Conservation (phyloP, 2,329 filamentous ascomycete genomes). For the Fusarium incarnatum region DNA sequence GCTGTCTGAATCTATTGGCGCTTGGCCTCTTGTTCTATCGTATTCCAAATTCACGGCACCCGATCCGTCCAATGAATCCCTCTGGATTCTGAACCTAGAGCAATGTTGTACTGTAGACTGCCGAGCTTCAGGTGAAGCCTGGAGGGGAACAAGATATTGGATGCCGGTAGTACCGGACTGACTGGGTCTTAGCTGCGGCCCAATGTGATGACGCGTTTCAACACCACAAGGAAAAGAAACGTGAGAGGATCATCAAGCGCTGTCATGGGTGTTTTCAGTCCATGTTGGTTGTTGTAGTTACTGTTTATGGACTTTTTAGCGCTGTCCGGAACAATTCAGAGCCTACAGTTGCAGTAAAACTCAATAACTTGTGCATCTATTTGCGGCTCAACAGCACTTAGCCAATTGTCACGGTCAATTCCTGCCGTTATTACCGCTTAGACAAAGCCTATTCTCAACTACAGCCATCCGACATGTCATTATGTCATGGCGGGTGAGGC, state of each 20-base stretch:
- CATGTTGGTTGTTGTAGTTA: neutral
- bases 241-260: slow-evolving; percentile 23
- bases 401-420: slow-evolving; percentile 22
- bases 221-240: slow-evolving; percentile 5
- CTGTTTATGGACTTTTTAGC: slow-evolving; percentile 13
- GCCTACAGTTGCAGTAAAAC: neutral
- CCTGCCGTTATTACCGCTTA: slow-evolving; percentile 10
- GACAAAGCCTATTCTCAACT: slow-evolving; percentile 5
- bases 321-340: slow-evolving; percentile 5
- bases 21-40: slow-evolving; percentile 14
- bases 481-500: slow-evolving; percentile 38
- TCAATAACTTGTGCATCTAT: slow-evolving; percentile 5
- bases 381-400: slow-evolving; percentile 28
- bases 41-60: slow-evolving; percentile 8
- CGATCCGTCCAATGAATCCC: slow-evolving; percentile 8
- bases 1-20: slow-evolving; percentile 14
- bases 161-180: slow-evolving; percentile 41
- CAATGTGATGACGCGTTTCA: slow-evolving; percentile 44
- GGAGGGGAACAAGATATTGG: slow-evolving; percentile 5
- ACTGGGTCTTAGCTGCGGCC: slow-evolving; percentile 38
- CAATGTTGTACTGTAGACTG: neutral
- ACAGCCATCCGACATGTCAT: slow-evolving; percentile 17
- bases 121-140: slow-evolving; percentile 36
- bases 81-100: neutral
- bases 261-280: neutral